Base-by-base conservation (phyloP, 2,329 filamentous ascomycete species). In the Phaeophleospora eucalypticola region DNA sequence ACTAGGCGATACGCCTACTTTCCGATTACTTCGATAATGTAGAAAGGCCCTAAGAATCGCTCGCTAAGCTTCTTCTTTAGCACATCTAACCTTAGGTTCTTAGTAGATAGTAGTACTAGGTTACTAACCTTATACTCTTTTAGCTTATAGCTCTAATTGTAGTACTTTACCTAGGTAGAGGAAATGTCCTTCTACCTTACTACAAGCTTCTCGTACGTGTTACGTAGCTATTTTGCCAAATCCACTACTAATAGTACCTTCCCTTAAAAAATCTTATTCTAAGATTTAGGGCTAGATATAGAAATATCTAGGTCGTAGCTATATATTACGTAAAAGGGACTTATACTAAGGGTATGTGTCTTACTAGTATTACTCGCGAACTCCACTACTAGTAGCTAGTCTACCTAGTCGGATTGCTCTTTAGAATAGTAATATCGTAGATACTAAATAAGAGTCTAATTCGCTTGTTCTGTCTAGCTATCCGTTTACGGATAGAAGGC, bases 401-500 rank as follows among this genome's bases (percentile, higher is more conserved):
- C 12, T 10, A 10, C 19, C 44, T 46, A 46, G 10, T 46, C 10
- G 4, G 41, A 27, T 14, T 41, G 36, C 10, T 40, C 41, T 3
- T 41, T 12, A 1, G 7, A 15, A 27, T 41, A 46, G 18, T 33
- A 36, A 4, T 40, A 10, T 8, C n/a, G n/a, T 8, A 46, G 29
- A 18, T 36, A 36, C 34, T 36, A 36, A 8, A 8, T n/a, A n/a
- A 36, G 34, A 7, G 34, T 36, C 15, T 36, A 19, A 27, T 43
- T 43, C 29, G 41, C 33, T 10, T 19, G 4, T n/a, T 43, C 14
- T 2, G 29, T 34, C 24, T 43, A 21, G 2, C 41, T 20, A 20
- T 43, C 15, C 2, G 18, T 43, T 15, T 43, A 20, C 20, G 20
- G 36, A 20, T 38, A 38, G 36, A 38, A 43, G 62, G 20, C 43